Base-by-base conservation (phyloP, 2,329 filamentous ascomycete species). In the Colletotrichum sp. region DNA sequence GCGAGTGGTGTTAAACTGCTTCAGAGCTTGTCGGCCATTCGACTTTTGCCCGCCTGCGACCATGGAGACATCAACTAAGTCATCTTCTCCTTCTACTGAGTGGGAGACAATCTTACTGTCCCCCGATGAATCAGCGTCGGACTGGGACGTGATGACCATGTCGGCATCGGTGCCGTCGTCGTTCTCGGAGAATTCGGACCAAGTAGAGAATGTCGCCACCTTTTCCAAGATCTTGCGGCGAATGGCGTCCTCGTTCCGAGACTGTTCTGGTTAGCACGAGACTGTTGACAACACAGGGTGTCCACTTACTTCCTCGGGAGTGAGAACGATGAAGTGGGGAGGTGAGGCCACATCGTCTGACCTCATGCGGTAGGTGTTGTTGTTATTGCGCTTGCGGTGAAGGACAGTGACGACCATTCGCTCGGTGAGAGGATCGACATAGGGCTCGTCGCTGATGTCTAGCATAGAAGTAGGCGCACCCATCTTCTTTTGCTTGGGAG, bases 31-130 rank as follows among this genome's bases (percentile, higher is more conserved):
- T 39, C 79, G 77, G 13, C 76, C 77, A 21, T 77, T 70, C 44
- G 78, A 71, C 69, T 81, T 78, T 73, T 89, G 87, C 18, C 81
- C 82, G 4, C 87, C 86, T 79, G 95, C 93, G 69, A 92, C 93
- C 93, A 98, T 96, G 1, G 94, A 95, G 18, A 99, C 93, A 81
- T 98, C 95, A 8, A 99, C 95, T 81, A 98, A 92, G 77, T 95
- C 95, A 77, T 98, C 96, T 83, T 98, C 96, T 12, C 95, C 95
- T 82, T 96, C 93, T 3, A 98, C 91, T 5, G 96, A 98, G 32
- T 92, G 90, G 60, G 95, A 93, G 74, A 93, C 91, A 63, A 98
- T 89, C 81, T 94, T 94, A 26, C 91, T 89, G 78, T 94, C 94
- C 12, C 90, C 91, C 6, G 92, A 92, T 6, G 92, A 93, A 77